A percentile compares a stretch with the other conserved stretches of the same genome.
These are phyloP conservation scores for Alliaria petiolata DNA, from an alignment of 345 rosid species.

Conservation along the genomic window DNA sequence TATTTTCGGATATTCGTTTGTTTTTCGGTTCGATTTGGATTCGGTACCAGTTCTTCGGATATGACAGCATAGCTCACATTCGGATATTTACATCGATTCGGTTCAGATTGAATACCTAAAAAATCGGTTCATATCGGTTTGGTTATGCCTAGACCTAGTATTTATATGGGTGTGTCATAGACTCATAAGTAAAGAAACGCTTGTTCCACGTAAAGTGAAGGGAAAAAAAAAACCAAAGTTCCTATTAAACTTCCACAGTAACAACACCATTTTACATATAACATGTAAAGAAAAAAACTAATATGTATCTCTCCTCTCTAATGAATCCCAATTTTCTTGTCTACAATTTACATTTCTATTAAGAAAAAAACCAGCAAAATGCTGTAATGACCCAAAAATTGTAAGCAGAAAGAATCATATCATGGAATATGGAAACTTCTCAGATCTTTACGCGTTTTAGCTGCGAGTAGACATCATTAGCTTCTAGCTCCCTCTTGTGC, in stretches of 20 bases:
- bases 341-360: slow-evolving; percentile 26
- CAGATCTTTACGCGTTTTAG: slow-evolving; percentile 32
- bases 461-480: slow-evolving; percentile 27
- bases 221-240: not conserved
- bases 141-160: too few relatives aligned
- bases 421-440: not conserved
- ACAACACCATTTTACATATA: slow-evolving; percentile 19
- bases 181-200: too few relatives aligned
- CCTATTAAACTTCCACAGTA: not conserved
- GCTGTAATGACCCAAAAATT: slow-evolving; percentile 1
- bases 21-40: too few relatives aligned
- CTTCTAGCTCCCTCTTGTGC: slow-evolving; percentile 40
- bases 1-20: too few relatives aligned
- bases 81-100: too few relatives aligned
- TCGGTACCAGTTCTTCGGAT: too few relatives aligned
- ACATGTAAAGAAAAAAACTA: slow-evolving; percentile 13
- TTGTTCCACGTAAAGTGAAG: too few relatives aligned
- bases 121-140: too few relatives aligned
- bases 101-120: too few relatives aligned
- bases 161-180: too few relatives aligned
- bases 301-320: not conserved
- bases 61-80: too few relatives aligned
- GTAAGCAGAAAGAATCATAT: slow-evolving; percentile 13
- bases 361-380: not conserved
- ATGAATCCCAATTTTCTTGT: not conserved